Conservation (phyloP, 176 grass and related monocot species). For the Oryza australiensis region DNA sequence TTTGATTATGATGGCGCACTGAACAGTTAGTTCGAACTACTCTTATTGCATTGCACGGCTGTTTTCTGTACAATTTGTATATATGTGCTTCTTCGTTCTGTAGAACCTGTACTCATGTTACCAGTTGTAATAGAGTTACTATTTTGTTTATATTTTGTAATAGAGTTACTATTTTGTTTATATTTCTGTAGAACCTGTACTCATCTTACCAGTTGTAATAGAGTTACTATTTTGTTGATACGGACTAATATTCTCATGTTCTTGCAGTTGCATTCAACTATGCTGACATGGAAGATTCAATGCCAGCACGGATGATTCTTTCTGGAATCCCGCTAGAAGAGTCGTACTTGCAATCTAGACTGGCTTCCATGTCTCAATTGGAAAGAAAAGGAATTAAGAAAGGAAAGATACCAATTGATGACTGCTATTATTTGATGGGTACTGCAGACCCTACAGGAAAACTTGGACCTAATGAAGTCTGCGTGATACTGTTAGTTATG, state of each 20-base stretch:
- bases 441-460: slow-evolving; percentile 58
- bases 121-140: too few relatives aligned
- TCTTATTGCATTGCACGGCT: slow-evolving; percentile 1
- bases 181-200: too few relatives aligned
- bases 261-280: slow-evolving; percentile 55
- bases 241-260: slow-evolving; percentile 3
- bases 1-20: slow-evolving; percentile 34
- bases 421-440: slow-evolving; percentile 73
- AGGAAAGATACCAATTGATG: slow-evolving; percentile 53
- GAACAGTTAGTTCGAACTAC: slow-evolving; percentile 33
- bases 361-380: slow-evolving; percentile 35
- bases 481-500: slow-evolving; percentile 61
- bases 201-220: too few relatives aligned
- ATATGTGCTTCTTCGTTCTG: not conserved
- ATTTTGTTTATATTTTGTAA: not conserved
- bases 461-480: slow-evolving; percentile 61
- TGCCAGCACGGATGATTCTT: slow-evolving; percentile 56
- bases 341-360: slow-evolving; percentile 47
- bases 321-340: slow-evolving; percentile 56
- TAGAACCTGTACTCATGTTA: not conserved
- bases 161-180: not conserved
- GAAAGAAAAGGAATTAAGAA: slow-evolving; percentile 55
- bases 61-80: not conserved
- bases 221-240: not conserved
- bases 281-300: slow-evolving; percentile 66